Evolutionary conservation across 306 rosid species (phyloP).

Genomic region (Vachellia pachyceras): DNA sequence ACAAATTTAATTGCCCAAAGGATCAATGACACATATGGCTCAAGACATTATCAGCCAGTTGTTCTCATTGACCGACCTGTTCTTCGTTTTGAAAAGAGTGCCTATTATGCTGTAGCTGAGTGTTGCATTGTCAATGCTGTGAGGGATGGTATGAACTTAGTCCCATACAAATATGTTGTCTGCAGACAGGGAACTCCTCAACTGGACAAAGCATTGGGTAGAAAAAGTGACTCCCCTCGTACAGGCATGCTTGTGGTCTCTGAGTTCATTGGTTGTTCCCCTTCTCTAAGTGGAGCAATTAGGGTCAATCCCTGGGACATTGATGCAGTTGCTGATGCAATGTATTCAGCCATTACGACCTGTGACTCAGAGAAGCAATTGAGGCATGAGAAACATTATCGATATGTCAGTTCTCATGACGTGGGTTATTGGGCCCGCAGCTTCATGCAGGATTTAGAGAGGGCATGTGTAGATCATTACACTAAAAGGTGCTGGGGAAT

Average conservation of each 20-base stretch:
- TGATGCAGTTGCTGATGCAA: conserved; percentile 76
- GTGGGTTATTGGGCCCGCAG: conserved; percentile 86
- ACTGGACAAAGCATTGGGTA: conserved; percentile 56
- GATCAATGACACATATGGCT: conserved; percentile 66
- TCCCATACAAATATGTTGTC: conserved; percentile 80
- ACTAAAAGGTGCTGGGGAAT: conserved; percentile 75
- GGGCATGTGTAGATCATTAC: conserved; percentile 76
- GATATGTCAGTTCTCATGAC: conserved; percentile 79
- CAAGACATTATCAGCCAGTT: conserved; percentile 61
- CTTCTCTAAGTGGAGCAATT: conserved; percentile 87
- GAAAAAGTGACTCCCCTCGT: conserved; percentile 50
- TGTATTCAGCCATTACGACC: conserved; percentile 70
- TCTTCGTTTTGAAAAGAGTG: conserved; percentile 76
- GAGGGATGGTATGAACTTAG: conserved; percentile 85
- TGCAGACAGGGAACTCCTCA: conserved; percentile 70
- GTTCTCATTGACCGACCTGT: conserved; percentile 72
- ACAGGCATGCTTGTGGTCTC: conserved; percentile 82
- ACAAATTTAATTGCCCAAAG: conserved; percentile 58
- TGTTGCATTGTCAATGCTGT: conserved; percentile 87
- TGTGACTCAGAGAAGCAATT: conserved; percentile 61
- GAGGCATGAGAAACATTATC: conserved; percentile 78
- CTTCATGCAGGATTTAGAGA: conserved; percentile 76
- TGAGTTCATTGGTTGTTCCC: conserved; percentile 86
- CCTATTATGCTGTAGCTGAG: conserved; percentile 79
- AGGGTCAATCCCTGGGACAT: conserved; percentile 86